Evolutionary conservation across 2,329 filamentous ascomycete genomes (phyloP), one percentile per base, ranked within the genome.

Genomic region (Phialemoniopsis sp.): DNA sequence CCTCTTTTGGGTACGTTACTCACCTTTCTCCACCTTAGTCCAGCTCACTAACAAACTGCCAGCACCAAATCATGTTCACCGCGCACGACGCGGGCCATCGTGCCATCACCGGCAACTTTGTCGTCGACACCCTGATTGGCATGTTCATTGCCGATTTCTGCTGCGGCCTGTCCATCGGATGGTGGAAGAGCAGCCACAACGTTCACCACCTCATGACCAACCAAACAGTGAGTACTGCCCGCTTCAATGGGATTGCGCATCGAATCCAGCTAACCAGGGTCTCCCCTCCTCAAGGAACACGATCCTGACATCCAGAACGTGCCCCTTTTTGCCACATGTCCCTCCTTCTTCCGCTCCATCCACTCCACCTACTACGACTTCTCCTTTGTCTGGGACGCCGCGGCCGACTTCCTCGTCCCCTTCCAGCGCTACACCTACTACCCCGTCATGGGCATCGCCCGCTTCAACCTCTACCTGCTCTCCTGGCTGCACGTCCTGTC

Each of bases 391-490:
- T 87, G 79, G 65, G 81, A 86, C 53, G 66, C 69, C 7, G 67
- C 68, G 13, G 79, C 80, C 34, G 73, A 80, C 46, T 57, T 81
- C 43, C 53, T 82, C 39, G 65, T 87, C 5, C 70, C 68, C 8
- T 77, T 72, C 53, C 83, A 87, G 55, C 64, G 76, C 38, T 85
- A 77, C 60, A 76, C 79, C 0, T 87, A 87, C 64, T 87, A 87
- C 55, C 78, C 81, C 2, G 59, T 84, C 52, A 78, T 87, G 66
- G 68, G 66, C 43, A 66, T 87, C 39, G 83, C 80, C 4, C 80
- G 83, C 44, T 87, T 87, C 73, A 87, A 87, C 55, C 72, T 87
- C 3, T 87, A 86, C 58, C 60, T 80, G 14, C 70, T 86, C 10
- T 82, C 78, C 5, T 85, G 80, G 80, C 62, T 73, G 13, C 81